These are phyloP conservation scores for Fraxinus xanthoxyloides DNA, from an alignment of 305 asterid genomes.

Conservation along the genomic window DNA sequence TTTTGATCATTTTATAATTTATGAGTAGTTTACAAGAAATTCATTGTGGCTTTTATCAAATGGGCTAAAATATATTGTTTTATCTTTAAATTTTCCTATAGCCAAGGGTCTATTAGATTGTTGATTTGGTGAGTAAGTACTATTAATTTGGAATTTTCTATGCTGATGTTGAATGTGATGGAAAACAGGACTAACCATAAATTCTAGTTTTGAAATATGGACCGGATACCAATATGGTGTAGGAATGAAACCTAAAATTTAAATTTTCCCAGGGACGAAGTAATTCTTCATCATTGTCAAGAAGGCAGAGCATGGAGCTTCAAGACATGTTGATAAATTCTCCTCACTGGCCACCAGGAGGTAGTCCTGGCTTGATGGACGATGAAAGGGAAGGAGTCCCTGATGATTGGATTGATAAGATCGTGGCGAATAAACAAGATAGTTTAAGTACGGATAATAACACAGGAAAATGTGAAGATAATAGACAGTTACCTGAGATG, in stretches of 20 bases:
- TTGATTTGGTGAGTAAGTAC: background rate
- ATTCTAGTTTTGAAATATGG: background rate
- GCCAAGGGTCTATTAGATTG: background rate
- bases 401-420: conserved; percentile 62
- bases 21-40: background rate
- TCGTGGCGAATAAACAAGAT: conserved; percentile 46
- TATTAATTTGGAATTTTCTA: background rate
- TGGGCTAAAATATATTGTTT: background rate
- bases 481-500: conserved; percentile 32
- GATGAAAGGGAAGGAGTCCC: conserved; percentile 42
- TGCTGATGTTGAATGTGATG: background rate
- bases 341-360: conserved; percentile 42
- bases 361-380: conserved; percentile 37
- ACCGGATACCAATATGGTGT: background rate
- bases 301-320: conserved; percentile 64
- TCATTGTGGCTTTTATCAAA: background rate
- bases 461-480: conserved; percentile 31
- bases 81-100: background rate
- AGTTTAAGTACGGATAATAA: conserved; percentile 23
- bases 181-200: background rate
- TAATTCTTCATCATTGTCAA: conserved; percentile 37
- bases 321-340: conserved; percentile 46
- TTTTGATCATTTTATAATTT: background rate
- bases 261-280: conserved; percentile 39
- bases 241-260: background rate